A percentile compares a stretch with the other conserved stretches of the same genome.
These are phyloP conservation scores for Aspergillus amoenus DNA, from an alignment of 2,329 filamentous ascomycete species.

Conservation along the genomic window DNA sequence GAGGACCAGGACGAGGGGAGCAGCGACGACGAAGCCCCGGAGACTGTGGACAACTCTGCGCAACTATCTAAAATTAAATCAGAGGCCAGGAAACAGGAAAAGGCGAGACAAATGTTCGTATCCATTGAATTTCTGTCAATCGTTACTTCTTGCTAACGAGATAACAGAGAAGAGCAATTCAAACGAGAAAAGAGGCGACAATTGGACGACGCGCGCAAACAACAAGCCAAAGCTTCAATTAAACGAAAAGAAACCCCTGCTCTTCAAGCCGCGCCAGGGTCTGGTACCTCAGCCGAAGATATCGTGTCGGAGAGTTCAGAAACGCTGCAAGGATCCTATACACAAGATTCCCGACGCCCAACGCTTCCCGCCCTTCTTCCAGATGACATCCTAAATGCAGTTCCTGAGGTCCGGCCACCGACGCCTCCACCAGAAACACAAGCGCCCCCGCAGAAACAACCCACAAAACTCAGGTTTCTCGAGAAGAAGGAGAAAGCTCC, in stretches of 20 bases:
- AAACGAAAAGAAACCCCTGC: conserved; percentile 28
- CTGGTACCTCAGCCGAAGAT: conserved; percentile 29
- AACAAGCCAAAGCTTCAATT: conserved; percentile 35
- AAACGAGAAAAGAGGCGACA: conserved; percentile 42
- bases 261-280: neutral
- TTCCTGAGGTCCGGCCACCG: conserved; percentile 44
- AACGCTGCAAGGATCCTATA: conserved; percentile 40
- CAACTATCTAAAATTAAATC: conserved; percentile 39
- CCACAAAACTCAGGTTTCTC: conserved; percentile 51
- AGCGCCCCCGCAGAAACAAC: conserved; percentile 24
- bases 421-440: conserved; percentile 43
- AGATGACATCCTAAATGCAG: conserved; percentile 50
- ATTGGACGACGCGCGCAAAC: conserved; percentile 40
- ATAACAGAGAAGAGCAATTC: conserved; percentile 36
- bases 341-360: conserved; percentile 35
- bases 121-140: neutral
- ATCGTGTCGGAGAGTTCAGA: conserved; percentile 41
- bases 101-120: conserved; percentile 38
- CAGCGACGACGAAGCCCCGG: conserved; percentile 43
- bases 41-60: conserved; percentile 41
- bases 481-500: conserved; percentile 48
- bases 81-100: conserved; percentile 39
- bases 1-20: conserved; percentile 28
- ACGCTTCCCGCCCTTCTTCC: conserved; percentile 53
- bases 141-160: conserved; percentile 20